phyloP scores from a whole-genome alignment of 768 basidiomycete genomes.

The Leccinellum albellum region DNA sequence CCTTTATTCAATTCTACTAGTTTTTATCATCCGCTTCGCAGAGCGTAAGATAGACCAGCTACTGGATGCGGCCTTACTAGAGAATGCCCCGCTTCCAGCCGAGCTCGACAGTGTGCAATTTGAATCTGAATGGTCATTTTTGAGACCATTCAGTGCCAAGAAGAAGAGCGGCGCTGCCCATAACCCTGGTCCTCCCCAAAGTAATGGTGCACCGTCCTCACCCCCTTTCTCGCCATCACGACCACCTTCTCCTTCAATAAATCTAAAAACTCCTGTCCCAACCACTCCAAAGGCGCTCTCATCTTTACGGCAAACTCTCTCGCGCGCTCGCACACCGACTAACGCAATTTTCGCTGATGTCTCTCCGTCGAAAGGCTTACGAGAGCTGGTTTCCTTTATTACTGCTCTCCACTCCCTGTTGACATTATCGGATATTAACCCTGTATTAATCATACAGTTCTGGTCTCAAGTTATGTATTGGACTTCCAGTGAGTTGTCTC shows the following conservation, averaged over 20 bases:
- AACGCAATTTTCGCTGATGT: slow-evolving; percentile 49
- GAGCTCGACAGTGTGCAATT: slow-evolving; percentile 85
- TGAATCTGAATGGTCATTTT: slow-evolving; percentile 93
- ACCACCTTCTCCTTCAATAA: slow-evolving; percentile 52
- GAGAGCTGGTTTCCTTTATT: slow-evolving; percentile 72
- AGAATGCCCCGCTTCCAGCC: slow-evolving; percentile 72
- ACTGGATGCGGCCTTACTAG: slow-evolving; percentile 78
- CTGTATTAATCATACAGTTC: slow-evolving; percentile 80
- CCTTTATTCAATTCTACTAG: slow-evolving; percentile 37
- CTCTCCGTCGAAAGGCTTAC: slow-evolving; percentile 40
- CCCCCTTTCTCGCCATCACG: slow-evolving; percentile 47
- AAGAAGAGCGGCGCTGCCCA: slow-evolving; percentile 41
- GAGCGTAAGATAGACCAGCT: slow-evolving; percentile 86
- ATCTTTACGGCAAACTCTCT: slow-evolving; percentile 64
- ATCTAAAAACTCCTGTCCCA: slow-evolving; percentile 38
- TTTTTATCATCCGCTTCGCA: slow-evolving; percentile 91
- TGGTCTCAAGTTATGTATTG: slow-evolving; percentile 99
- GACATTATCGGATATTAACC: slow-evolving; percentile 84
- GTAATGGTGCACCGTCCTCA: slow-evolving; percentile 39
- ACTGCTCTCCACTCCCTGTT: slow-evolving; percentile 83
- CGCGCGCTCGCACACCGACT: slow-evolving; percentile 50
- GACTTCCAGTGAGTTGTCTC: slow-evolving; percentile 78
- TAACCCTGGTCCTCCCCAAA: slow-evolving; percentile 30
- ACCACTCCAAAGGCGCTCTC: slow-evolving; percentile 55
- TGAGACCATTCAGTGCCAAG: slow-evolving; percentile 67